Conservation (phyloP, 1,284 basidiomycete species). For the Tilletiaria anomala region DNA sequence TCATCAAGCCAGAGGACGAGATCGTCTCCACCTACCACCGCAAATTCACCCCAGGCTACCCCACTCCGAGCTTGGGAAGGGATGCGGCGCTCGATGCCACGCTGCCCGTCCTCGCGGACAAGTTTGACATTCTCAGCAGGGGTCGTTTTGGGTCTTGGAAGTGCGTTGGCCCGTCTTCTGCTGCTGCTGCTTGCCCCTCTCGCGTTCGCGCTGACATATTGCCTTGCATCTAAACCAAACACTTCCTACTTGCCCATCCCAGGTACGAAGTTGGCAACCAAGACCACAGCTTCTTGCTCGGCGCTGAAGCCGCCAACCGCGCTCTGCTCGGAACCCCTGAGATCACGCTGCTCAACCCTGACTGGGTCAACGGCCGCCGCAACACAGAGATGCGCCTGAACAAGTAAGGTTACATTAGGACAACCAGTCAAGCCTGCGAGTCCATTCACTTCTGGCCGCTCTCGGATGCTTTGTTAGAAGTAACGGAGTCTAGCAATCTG, state of each 20-base stretch:
- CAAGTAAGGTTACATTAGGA: too few relatives aligned
- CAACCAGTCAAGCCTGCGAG: too few relatives aligned
- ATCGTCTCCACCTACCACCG: slow-evolving; percentile 46
- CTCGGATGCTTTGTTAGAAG: too few relatives aligned
- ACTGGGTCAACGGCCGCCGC: slow-evolving; percentile 44
- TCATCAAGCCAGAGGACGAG: slow-evolving; percentile 44
- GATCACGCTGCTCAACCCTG: slow-evolving; percentile 43
- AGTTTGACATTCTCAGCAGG: slow-evolving; percentile 43
- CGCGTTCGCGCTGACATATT: too few relatives aligned
- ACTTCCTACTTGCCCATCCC: too few relatives aligned
- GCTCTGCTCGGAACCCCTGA: slow-evolving; percentile 43
- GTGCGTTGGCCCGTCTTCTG: too few relatives aligned
- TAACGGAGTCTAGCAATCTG: too few relatives aligned
- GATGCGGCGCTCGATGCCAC: slow-evolving; percentile 43
- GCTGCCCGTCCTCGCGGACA: slow-evolving; percentile 42
- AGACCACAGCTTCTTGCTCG: slow-evolving; percentile 46
- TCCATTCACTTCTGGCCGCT: too few relatives aligned
- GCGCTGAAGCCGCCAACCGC: slow-evolving; percentile 45
- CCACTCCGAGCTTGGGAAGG: slow-evolving; percentile 44
- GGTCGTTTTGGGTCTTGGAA: slow-evolving; percentile 48
- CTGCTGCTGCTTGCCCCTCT: too few relatives aligned
- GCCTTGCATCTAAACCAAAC: too few relatives aligned
- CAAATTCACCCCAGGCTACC: slow-evolving; percentile 44
- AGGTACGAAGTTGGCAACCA: slow-evolving; percentile 47
- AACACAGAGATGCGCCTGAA: slow-evolving; percentile 42